Conservation (phyloP, 495 filamentous ascomycete species). For the Venustampulla echinocandica region DNA sequence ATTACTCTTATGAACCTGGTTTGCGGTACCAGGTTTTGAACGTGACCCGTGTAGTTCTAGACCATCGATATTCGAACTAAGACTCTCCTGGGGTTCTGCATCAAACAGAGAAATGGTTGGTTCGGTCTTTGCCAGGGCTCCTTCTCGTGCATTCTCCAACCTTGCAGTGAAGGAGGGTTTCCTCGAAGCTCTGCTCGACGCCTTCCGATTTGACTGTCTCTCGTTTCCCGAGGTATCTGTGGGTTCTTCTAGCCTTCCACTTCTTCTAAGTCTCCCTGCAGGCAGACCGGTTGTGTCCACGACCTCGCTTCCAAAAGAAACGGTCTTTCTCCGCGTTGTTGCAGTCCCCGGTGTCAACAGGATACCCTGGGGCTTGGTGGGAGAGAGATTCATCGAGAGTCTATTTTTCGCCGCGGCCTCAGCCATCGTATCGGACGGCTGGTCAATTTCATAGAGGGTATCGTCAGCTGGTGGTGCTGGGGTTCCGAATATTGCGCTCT, state of each 20-base stretch:
- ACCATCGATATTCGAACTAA: not conserved
- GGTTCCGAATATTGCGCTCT: slow-evolving; percentile 84
- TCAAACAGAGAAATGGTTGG: slow-evolving; percentile 6
- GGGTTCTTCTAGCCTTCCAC: slow-evolving; percentile 16
- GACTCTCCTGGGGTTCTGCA: not conserved
- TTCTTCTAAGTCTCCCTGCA: slow-evolving; percentile 21
- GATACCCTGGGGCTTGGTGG: slow-evolving; percentile 47
- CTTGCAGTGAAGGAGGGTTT: slow-evolving; percentile 40
- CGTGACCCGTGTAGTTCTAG: slow-evolving; percentile 1
- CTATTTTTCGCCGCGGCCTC: slow-evolving; percentile 26
- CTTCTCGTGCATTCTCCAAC: slow-evolving; percentile 36
- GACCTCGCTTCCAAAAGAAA: slow-evolving; percentile 71
- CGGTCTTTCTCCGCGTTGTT: slow-evolving; percentile 71
- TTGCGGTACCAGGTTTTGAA: slow-evolving; percentile 11
- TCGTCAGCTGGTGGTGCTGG: slow-evolving; percentile 43
- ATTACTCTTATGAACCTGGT: slow-evolving; percentile 19
- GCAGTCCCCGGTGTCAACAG: slow-evolving; percentile 83
- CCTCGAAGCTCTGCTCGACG: slow-evolving; percentile 31
- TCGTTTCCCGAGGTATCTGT: slow-evolving; percentile 1
- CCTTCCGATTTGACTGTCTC: slow-evolving; percentile 14
- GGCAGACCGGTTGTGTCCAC: slow-evolving; percentile 31
- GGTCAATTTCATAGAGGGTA: slow-evolving; percentile 15
- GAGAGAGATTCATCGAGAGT: slow-evolving; percentile 11
- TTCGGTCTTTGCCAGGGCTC: slow-evolving; percentile 18
- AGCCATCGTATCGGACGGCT: slow-evolving; percentile 1